phyloP scores from a whole-genome alignment of 768 basidiomycete genomes.

The Hypsizygus marmoreus region DNA sequence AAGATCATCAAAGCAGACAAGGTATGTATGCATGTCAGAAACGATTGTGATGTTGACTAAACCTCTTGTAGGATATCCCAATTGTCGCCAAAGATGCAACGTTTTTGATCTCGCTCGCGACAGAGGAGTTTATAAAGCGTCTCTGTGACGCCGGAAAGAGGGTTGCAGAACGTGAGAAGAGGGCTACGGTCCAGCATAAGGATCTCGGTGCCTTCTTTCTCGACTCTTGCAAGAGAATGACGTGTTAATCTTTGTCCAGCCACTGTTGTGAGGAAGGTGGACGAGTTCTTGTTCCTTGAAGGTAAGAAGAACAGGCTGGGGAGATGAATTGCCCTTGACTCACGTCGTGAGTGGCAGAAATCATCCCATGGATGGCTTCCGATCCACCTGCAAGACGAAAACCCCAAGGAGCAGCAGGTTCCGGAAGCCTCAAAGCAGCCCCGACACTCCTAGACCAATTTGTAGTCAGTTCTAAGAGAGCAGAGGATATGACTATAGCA shows the following conservation, averaged over 20 bases:
- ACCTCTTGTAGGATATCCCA: constrained; percentile 61
- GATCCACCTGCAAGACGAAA: constrained; percentile 48
- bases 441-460: constrained; percentile 55
- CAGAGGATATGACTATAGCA: constrained; percentile 17
- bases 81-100: constrained; percentile 77
- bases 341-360: constrained; percentile 39
- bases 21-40: constrained; percentile 36
- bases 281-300: constrained; percentile 80
- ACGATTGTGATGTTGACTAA: constrained; percentile 1
- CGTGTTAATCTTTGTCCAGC: constrained; percentile 37
- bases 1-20: constrained; percentile 87
- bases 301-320: constrained; percentile 41
- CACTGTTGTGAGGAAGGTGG: constrained; percentile 60
- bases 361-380: constrained; percentile 53
- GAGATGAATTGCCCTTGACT: not conserved
- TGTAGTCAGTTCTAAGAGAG: constrained; percentile 29
- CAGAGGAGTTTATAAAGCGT: constrained; percentile 85
- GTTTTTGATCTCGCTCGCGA: constrained; percentile 77
- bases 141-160: constrained; percentile 71
- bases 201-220: constrained; percentile 65
- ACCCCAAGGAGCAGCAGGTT: constrained; percentile 30
- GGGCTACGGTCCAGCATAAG: constrained; percentile 74
- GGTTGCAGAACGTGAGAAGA: constrained; percentile 69
- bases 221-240: not conserved
- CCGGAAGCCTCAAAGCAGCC: constrained; percentile 26